Evolutionary conservation across 495 filamentous ascomycete species (phyloP).

Genomic region (Aspergillus affinis): DNA sequence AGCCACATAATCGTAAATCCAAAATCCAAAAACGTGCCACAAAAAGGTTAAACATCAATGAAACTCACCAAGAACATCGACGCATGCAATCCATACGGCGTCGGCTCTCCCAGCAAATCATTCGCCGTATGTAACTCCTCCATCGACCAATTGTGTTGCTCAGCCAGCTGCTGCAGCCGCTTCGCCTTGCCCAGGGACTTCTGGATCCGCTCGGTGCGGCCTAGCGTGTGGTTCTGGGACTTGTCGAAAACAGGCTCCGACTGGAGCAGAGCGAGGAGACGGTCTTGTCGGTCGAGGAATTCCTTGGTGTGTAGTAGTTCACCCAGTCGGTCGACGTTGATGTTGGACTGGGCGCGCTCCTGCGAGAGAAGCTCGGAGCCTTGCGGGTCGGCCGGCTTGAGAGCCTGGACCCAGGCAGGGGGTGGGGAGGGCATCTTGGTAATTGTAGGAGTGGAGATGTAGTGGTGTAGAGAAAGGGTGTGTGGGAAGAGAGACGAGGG

Average conservation of each 20-base stretch:
- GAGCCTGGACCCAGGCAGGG: constrained; percentile 63
- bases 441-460: constrained; percentile 1
- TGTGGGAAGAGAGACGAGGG: constrained; percentile 9
- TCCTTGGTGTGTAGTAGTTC: constrained; percentile 61
- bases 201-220: constrained; percentile 63
- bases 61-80: constrained; percentile 61
- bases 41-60: background rate
- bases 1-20: background rate
- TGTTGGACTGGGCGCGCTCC: constrained; percentile 60
- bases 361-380: constrained; percentile 57
- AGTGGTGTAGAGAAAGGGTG: constrained; percentile 8
- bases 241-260: constrained; percentile 67
- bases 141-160: constrained; percentile 60
- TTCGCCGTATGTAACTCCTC: constrained; percentile 61
- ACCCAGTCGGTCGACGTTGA: constrained; percentile 58
- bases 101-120: constrained; percentile 62
- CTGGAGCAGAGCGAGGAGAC: constrained; percentile 55
- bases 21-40: too few relatives aligned
- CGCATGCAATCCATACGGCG: constrained; percentile 67
- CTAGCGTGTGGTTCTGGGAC: constrained; percentile 64
- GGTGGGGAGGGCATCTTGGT: constrained; percentile 39
- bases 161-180: constrained; percentile 61
- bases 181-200: constrained; percentile 62
- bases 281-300: constrained; percentile 50
- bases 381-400: constrained; percentile 61